Percentiles rank a stretch among this genome's conserved stretches.
phyloP scores from a whole-genome alignment of 2,329 filamentous ascomycete species.

The Fusarium sp. region DNA sequence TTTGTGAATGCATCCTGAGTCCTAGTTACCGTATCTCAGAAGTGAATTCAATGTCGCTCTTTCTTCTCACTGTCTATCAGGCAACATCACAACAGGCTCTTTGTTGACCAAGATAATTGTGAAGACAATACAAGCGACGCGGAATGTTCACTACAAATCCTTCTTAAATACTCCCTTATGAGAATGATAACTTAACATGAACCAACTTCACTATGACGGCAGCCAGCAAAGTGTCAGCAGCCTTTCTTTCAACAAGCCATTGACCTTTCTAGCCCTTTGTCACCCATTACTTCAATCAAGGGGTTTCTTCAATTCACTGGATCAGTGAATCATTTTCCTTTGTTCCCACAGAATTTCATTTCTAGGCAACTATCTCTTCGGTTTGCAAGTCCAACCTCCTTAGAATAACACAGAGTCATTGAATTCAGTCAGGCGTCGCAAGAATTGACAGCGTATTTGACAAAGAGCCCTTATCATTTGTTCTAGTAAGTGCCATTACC shows the following conservation, averaged over 20 bases:
- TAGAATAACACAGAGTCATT: no score
- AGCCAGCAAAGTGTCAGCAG: rapidly evolving
- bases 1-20: not conserved
- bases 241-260: not conserved
- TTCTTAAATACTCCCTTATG: rapidly evolving
- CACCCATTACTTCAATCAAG: no score
- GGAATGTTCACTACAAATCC: not conserved
- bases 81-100: not conserved
- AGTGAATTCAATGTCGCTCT: not conserved
- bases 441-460: no score
- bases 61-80: not conserved
- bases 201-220: not conserved
- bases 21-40: rapidly evolving
- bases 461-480: no score
- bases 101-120: not conserved
- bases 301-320: no score
- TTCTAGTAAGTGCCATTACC: no score
- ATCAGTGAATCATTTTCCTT: no score
- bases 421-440: no score
- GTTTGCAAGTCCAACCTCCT: rapidly evolving
- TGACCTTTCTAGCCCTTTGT: not conserved
- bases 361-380: rapidly evolving
- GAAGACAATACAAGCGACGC: not conserved
- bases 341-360: no score
- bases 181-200: rapidly evolving